Evolutionary conservation across 208 protist genomes (phyloP).

Genomic region (Wallacemonas sp.): DNA sequence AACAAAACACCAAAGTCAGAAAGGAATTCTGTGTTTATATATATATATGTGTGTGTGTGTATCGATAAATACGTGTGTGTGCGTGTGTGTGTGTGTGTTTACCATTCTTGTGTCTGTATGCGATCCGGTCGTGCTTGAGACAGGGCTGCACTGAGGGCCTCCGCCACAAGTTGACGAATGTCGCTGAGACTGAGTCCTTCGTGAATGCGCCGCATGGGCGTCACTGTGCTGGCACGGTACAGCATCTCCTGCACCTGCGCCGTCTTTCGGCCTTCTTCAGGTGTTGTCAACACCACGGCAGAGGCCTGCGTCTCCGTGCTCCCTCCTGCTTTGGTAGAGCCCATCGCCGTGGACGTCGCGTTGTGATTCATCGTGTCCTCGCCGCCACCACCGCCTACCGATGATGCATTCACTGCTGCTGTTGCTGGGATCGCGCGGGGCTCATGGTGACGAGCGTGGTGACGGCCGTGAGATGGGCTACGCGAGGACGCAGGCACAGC

Average conservation of each 20-base stretch:
- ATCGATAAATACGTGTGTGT: background rate
- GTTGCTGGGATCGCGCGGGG: no score
- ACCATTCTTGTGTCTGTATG: background rate
- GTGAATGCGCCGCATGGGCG: conserved; percentile 55
- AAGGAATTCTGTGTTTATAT: background rate
- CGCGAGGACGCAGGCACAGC: no score
- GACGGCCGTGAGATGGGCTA: background rate
- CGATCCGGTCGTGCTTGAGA: conserved; percentile 23
- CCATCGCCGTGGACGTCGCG: no score
- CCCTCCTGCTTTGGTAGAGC: no score
- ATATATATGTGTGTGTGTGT: background rate
- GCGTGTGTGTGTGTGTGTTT: background rate
- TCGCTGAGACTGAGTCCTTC: conserved; percentile 47
- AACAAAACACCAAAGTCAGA: no score
- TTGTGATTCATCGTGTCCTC: no score
- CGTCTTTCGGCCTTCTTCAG: conserved; percentile 33
- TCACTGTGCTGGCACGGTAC: conserved; percentile 40
- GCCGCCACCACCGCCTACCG: no score
- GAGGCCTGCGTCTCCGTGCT: background rate
- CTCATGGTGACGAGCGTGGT: background rate
- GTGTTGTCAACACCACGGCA: conserved; percentile 31
- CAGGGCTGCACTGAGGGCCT: conserved; percentile 36
- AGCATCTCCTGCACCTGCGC: conserved; percentile 41
- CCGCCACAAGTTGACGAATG: conserved; percentile 35
- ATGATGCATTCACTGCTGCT: no score